Conservation (phyloP, 495 filamentous ascomycete genomes). For the Cenococcum geophilum region DNA sequence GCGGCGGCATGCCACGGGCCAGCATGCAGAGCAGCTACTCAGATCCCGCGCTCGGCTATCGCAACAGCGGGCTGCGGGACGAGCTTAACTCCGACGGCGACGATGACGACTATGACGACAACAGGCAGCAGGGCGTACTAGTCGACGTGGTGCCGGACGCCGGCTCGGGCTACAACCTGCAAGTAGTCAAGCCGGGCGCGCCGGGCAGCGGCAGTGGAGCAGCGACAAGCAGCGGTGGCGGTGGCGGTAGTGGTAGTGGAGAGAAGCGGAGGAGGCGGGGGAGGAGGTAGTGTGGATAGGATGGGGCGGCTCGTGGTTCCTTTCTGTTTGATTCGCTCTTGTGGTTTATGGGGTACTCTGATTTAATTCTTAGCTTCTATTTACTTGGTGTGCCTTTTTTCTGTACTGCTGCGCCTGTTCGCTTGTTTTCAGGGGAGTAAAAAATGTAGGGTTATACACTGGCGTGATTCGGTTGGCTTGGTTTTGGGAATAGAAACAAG, state of each 20-base stretch:
- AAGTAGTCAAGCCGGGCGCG: background rate
- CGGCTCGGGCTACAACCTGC: constrained; percentile 3
- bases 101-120: constrained; percentile 22
- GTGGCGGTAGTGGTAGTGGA: background rate
- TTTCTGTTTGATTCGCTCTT: too few species aligned
- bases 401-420: too few species aligned
- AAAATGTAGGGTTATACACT: too few species aligned
- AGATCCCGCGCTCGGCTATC: constrained; percentile 26
- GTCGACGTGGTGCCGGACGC: constrained; percentile 30
- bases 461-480: too few species aligned
- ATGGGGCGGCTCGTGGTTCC: too few species aligned
- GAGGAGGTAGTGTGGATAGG: background rate
- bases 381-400: too few species aligned
- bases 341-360: too few species aligned
- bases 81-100: constrained; percentile 31
- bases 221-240: background rate
- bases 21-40: constrained; percentile 28
- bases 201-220: too few species aligned
- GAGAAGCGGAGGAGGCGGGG: constrained; percentile 1
- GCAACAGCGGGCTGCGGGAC: constrained; percentile 14
- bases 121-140: constrained; percentile 27
- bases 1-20: constrained; percentile 24
- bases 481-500: too few species aligned
- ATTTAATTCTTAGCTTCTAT: too few species aligned
- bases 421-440: too few species aligned